Evolutionary conservation across 352 stramenopile genomes (phyloP).

Genomic region (Globisporangium sylvaticum): DNA sequence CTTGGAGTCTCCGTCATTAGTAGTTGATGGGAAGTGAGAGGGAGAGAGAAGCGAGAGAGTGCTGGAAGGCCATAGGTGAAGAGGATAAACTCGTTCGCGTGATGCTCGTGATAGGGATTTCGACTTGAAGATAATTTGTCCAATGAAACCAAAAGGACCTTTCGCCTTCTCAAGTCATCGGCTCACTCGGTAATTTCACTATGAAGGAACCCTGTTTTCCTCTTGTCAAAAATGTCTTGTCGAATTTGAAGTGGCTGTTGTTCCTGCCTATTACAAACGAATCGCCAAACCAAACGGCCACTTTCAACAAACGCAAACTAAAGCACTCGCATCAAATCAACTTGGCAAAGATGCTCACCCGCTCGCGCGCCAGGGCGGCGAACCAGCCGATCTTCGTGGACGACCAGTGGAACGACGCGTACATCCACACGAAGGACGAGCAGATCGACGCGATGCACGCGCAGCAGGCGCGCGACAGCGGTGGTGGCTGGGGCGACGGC

Average conservation of each 20-base stretch:
- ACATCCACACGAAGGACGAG: slow-evolving; percentile 81
- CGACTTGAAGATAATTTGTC: not conserved
- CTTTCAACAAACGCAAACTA: not conserved
- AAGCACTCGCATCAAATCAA: no score
- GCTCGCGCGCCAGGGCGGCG: slow-evolving; percentile 50
- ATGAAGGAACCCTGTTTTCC: not conserved
- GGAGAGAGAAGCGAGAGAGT: not conserved
- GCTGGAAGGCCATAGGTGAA: not conserved
- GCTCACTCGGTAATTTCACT: not conserved
- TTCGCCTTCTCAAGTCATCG: not conserved
- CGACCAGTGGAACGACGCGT: slow-evolving; percentile 80
- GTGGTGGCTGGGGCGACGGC: slow-evolving; percentile 29
- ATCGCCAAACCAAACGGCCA: not conserved
- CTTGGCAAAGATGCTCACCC: slow-evolving; percentile 68
- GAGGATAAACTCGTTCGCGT: not conserved
- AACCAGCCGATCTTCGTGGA: slow-evolving; percentile 79
- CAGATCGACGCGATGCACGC: slow-evolving; percentile 74
- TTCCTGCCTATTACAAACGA: not conserved
- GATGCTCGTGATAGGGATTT: not conserved
- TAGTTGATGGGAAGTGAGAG: not conserved
- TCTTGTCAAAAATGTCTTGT: not conserved
- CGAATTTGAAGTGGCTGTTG: not conserved
- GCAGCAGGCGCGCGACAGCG: slow-evolving; percentile 36
- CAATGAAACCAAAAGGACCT: not conserved
- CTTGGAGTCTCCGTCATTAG: not conserved